Evolutionary conservation across 768 basidiomycete genomes (phyloP), one percentile per base, ranked within the genome.

Genomic region (Macrolepiota fuliginosa): DNA sequence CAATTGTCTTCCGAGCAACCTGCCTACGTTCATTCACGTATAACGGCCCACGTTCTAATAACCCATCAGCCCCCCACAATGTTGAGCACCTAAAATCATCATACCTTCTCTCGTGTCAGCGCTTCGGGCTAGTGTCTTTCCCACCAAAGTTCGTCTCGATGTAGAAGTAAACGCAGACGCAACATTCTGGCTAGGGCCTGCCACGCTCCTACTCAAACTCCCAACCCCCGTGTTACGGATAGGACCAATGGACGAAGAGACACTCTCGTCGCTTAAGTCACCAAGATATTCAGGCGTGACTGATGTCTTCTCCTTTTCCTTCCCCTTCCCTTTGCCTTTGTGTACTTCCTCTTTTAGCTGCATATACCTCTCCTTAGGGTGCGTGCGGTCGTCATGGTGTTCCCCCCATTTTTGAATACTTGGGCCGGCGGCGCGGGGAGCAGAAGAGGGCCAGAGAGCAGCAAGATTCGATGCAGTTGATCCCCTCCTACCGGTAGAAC

Each of bases 391-490:
- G 12, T 22, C 19, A 12, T 47, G 6, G 4, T 49, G 11, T 49
- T 25, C n/a, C 25, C 46, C 47, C 53, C 60, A 47, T 24, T 25
- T 36, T 17, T 27, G 24, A 5, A 52, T 50, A 17, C 12, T 2
- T 6, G 53, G 35, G 37, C 36, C 45, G 17, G 27, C 22, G 24
- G 12, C 17, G 12, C 27, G 19, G 11, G 27, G 39, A 32, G 29
- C 11, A 22, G 29, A 4, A 32, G 11, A 2, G n/a, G 12, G 13
- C 12, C 25, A 61, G 5, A 61, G 35, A 42, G 60, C 53, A 6
- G 60, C 53, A 35, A 61, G 29, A 5, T 35, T 46, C 12, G 60
- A 61, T 9, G 60, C 60, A 12, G 60, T 61, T 2, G 60, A 61
- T 17, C 7, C 36, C 7, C 2, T 17, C 37, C 22, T 29, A 27